phyloP scores from a whole-genome alignment of 257 asterid species.

The Knoxia roxburghii region DNA sequence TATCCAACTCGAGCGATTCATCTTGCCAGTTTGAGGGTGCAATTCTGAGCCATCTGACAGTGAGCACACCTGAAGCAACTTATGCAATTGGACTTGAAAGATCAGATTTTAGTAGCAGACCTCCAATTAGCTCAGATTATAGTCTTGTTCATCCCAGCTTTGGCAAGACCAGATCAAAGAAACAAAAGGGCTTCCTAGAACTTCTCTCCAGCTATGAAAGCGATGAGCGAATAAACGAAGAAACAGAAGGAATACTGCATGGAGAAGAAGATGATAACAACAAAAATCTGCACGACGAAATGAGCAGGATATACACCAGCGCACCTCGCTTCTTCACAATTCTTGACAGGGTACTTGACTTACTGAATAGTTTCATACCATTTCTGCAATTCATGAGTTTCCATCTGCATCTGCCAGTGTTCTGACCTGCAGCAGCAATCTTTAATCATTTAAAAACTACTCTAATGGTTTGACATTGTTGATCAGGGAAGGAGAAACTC shows the following conservation, averaged over 20 bases:
- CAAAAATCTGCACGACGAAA: constrained; percentile 53
- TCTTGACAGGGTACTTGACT: constrained; percentile 56
- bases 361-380: not conserved
- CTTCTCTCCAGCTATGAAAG: constrained; percentile 30
- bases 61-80: constrained; percentile 79
- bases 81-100: constrained; percentile 63
- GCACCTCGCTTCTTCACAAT: constrained; percentile 59
- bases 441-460: not conserved
- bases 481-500: constrained; percentile 79
- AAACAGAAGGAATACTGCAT: constrained; percentile 19
- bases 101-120: constrained; percentile 52
- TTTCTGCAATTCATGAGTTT: too few species aligned
- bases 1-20: constrained; percentile 34
- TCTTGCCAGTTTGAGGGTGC: constrained; percentile 45
- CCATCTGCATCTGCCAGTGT: too few species aligned
- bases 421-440: not conserved
- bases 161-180: constrained; percentile 17
- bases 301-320: constrained; percentile 59
- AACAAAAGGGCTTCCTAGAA: constrained; percentile 26
- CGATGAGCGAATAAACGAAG: constrained; percentile 8
- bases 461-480: not conserved
- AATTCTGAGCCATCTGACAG: constrained; percentile 52
- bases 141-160: constrained; percentile 52
- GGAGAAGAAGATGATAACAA: constrained; percentile 73
- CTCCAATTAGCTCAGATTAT: constrained; percentile 42